Conservation (phyloP, 768 basidiomycete genomes). For the Lactarius indigo region DNA sequence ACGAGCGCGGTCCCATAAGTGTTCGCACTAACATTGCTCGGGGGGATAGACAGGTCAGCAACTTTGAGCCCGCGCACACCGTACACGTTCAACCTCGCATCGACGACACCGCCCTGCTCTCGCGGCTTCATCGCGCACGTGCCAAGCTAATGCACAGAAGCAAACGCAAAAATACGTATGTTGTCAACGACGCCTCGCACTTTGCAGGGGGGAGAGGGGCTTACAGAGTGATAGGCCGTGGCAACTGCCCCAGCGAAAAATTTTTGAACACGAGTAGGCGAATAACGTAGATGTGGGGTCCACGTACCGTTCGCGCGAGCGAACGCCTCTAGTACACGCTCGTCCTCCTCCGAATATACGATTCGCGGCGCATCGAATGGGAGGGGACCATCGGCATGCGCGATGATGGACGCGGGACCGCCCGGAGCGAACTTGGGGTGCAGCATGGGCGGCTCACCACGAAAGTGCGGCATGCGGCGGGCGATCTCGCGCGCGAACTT, state of each 20-base stretch:
- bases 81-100: conserved; percentile 59
- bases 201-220: not conserved
- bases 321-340: conserved; percentile 34
- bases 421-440: conserved; percentile 35
- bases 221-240: conserved; percentile 20
- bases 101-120: conserved; percentile 57
- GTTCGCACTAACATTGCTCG: conserved; percentile 40
- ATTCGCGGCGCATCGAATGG: conserved; percentile 32
- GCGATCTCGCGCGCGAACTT: conserved; percentile 52
- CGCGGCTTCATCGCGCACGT: conserved; percentile 68
- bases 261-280: not conserved
- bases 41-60: conserved; percentile 42
- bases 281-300: not conserved
- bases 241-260: not conserved
- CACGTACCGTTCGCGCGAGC: conserved; percentile 22
- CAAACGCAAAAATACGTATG: not conserved
- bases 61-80: conserved; percentile 56
- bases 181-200: not conserved
- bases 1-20: conserved; percentile 43
- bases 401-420: conserved; percentile 28
- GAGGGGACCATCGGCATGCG: conserved; percentile 25
- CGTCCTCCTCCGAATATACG: conserved; percentile 35
- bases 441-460: conserved; percentile 31
- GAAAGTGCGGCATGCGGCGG: conserved; percentile 47
- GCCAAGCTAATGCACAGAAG: conserved; percentile 42